A percentile compares a stretch with the other conserved stretches of the same genome.
These are phyloP conservation scores for Adenanthera pavonina DNA, from an alignment of 306 rosid species.

Conservation along the genomic window DNA sequence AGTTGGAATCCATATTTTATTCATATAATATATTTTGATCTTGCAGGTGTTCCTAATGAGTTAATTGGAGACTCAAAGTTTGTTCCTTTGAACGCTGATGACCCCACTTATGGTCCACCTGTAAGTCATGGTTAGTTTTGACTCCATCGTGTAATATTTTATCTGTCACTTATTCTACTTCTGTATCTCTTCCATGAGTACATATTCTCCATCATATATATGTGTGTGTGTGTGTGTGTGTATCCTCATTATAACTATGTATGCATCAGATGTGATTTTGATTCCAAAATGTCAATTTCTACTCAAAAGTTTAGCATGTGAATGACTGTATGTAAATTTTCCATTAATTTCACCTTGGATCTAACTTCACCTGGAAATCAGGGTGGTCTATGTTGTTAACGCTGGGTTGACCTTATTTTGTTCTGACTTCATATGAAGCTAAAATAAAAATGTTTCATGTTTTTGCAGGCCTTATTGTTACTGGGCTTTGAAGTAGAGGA, in stretches of 20 bases:
- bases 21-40: conserved; percentile 19
- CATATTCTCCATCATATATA: conserved; percentile 3
- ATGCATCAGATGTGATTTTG: not conserved
- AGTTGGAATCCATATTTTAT: conserved; percentile 2
- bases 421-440: conserved; percentile 16
- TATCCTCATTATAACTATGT: not conserved
- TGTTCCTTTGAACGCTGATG: conserved; percentile 82
- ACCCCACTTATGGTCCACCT: conserved; percentile 87
- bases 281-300: not conserved
- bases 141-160: conserved; percentile 31
- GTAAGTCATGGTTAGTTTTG: conserved; percentile 95
- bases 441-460: not conserved
- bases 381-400: not conserved
- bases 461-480: conserved; percentile 74
- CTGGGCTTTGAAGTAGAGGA: conserved; percentile 85
- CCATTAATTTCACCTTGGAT: conserved; percentile 8
- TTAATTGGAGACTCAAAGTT: conserved; percentile 84
- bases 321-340: conserved; percentile 12
- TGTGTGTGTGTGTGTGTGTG: no score
- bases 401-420: not conserved
- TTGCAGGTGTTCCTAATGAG: conserved; percentile 68
- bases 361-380: conserved; percentile 6
- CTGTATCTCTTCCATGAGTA: not conserved
- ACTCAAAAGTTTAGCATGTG: not conserved
- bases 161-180: not conserved